Conservation (phyloP, 2,329 filamentous ascomycete species). For the Pyrenophora tritici-repentis region DNA sequence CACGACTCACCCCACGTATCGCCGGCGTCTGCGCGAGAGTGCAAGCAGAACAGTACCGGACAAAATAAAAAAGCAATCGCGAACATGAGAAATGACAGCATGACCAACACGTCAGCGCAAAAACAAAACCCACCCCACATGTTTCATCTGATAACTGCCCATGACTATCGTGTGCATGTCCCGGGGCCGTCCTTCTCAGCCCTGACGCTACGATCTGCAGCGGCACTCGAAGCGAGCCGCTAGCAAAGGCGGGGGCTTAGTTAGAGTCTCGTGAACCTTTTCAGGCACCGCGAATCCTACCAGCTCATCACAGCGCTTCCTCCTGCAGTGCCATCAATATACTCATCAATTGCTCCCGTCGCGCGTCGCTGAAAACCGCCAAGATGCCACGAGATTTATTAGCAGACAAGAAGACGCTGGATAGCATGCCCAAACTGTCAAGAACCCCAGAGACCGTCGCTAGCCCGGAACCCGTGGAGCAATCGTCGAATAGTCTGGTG, state of each 20-base stretch:
- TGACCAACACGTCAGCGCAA: no score
- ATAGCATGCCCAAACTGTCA: slow-evolving; percentile 46
- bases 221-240: slow-evolving; percentile 17
- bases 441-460: slow-evolving; percentile 36
- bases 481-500: slow-evolving; percentile 18
- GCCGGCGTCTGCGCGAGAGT: no score
- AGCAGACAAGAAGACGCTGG: slow-evolving; percentile 43
- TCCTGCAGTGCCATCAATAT: slow-evolving; percentile 1
- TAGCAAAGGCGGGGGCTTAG: slow-evolving; percentile 13
- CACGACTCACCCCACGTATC: no score
- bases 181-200: background rate
- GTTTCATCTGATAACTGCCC: background rate
- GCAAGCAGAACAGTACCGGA: no score
- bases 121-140: background rate
- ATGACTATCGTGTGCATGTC: no score
- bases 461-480: slow-evolving; percentile 19
- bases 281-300: slow-evolving; percentile 25
- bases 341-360: slow-evolving; percentile 1
- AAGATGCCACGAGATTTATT: slow-evolving; percentile 53
- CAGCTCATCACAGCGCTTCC: slow-evolving; percentile 13
- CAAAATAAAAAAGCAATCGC: background rate
- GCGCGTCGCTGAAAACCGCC: slow-evolving; percentile 9
- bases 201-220: slow-evolving; percentile 5
- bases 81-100: no score
- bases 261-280: slow-evolving; percentile 20